A percentile compares a stretch with the other conserved stretches of the same genome.
These are phyloP conservation scores for Psilocybe azurescens DNA, from an alignment of 768 basidiomycete genomes.

Conservation along the genomic window DNA sequence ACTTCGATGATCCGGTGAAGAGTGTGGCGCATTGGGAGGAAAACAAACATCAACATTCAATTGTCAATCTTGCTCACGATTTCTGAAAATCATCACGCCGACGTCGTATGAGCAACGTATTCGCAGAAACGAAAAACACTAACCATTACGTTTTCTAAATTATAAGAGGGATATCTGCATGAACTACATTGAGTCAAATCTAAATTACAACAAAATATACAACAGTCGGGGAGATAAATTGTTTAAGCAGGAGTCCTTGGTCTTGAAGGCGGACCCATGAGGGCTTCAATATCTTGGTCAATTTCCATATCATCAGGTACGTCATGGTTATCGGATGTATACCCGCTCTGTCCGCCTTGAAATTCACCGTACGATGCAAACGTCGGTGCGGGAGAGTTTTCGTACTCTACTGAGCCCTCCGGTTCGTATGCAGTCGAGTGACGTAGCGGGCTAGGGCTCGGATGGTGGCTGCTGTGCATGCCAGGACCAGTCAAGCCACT, in stretches of 20 bases:
- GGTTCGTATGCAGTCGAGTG: slow-evolving; percentile 44
- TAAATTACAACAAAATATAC: no score
- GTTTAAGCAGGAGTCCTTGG: slow-evolving; percentile 18
- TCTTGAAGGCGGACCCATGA: slow-evolving; percentile 20
- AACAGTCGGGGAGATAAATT: no score
- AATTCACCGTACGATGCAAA: slow-evolving; percentile 53
- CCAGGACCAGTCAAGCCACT: slow-evolving; percentile 16
- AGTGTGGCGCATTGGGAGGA: background rate
- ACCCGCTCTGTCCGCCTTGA: slow-evolving; percentile 57
- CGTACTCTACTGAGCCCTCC: slow-evolving; percentile 38
- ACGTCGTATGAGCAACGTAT: no score
- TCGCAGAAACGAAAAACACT: no score
- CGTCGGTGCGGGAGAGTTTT: slow-evolving; percentile 56
- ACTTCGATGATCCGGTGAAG: background rate
- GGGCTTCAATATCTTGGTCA: slow-evolving; percentile 33
- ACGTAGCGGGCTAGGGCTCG: slow-evolving; percentile 50
- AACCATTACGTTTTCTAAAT: no score
- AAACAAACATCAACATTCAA: background rate
- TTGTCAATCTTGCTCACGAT: no score
- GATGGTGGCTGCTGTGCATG: slow-evolving; percentile 20
- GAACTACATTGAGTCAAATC: no score
- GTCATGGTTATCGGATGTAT: slow-evolving; percentile 54
- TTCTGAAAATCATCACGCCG: no score
- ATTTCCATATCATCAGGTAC: slow-evolving; percentile 33
- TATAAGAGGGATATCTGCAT: no score